Base-by-base conservation (phyloP, 345 rosid species). In the Linum trigynum region DNA sequence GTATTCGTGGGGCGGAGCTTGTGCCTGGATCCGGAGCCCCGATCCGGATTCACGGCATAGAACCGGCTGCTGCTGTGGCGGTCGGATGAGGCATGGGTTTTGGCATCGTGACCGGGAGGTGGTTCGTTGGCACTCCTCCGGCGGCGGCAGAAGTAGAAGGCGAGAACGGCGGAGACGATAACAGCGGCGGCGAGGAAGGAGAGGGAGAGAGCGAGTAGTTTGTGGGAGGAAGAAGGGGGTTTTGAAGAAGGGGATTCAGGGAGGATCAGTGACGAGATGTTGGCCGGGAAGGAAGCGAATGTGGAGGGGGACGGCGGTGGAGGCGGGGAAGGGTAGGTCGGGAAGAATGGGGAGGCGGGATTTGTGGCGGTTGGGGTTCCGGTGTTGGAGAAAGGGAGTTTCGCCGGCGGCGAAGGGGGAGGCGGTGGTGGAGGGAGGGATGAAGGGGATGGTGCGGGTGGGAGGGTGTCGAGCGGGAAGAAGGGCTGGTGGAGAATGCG, bases 241-340 rank as follows among this genome's bases (percentile, higher is more conserved):
- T 82, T 84, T 11, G 87, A 78, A 10, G 68, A 55, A 23, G 83
- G 55, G 36, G 91, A 73, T 68, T 78, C 82, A 9, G 97, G 97
- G 59, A 94, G 85, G 76, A 78, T 80, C 8, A 94, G 86, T 53
- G 95, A 85, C 72, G 97, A 90, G 74, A 92, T 86, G 65, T 92
- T 92, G 59, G 96, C 98, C 0, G 98, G 98, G 72, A 90, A 92
- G 39, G 98, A 86, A 32, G 90, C 96, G 64, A 81, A 86, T 2
- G 82, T 50, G 2, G 88, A 71, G 0, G 97, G 87, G 53, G 91
- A 65, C 4, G 90, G 85, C 43, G 96, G 96, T 5, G 97, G 97
- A 3, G 95, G 96, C 39, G 97, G 57, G 4, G 84, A 67, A 64
- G 91, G 82, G 76, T 76, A 86, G 39, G 82, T 41, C 0, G 97